Evolutionary conservation across 176 grass and related monocot species (phyloP), one percentile per base, ranked within the genome.

Genomic region (Coix lacrymajobi): DNA sequence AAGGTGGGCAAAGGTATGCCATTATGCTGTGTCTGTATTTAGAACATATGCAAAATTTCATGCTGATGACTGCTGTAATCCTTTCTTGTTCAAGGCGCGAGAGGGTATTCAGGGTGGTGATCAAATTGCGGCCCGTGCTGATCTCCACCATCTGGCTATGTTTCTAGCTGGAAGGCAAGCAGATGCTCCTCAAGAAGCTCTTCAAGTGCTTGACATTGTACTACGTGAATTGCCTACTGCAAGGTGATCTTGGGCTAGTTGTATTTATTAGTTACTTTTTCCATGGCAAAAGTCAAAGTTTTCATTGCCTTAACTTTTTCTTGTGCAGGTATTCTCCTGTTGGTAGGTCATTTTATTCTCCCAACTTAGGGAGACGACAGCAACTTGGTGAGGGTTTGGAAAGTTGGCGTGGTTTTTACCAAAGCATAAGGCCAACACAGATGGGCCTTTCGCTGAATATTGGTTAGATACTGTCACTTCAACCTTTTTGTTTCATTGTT

Each of bases 401-500:
- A 85, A 97, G 94, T 77, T 97, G 94, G 94, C 89, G 94, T 20
- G 94, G 94, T 45, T 97, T 97, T 85, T 97, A 97, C 70, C 94
- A 97, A 84, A 97, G 94, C 78, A 97, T 97, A 87, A 90, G 94
- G 48, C 94, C 94, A 5, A 97, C 94, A 5, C 94, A 97, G 81
- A 97, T 97, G 94, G 94, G 94, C n/a, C 89, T 97, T 37, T 97
- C 94, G 1, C 84, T 97, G 73, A 97, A 97, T 87, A 97, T 97
- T 31, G 94, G 94, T 97, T 31, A 89, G 86, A 91, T 75, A 45
- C 4, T 44, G 11, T 40, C 34, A 61, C 39, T 78, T 33, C 13
- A 75, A 57, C 43, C 56, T 78, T 78, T 26, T 65, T 30, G 70
- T 62, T 6, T 66, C 16, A 13, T n/a, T 67, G 12, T 29, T 40